These are phyloP conservation scores for Backusella australiensis DNA, from an alignment of 192 early-diverging fungal species.

Conservation along the genomic window DNA sequence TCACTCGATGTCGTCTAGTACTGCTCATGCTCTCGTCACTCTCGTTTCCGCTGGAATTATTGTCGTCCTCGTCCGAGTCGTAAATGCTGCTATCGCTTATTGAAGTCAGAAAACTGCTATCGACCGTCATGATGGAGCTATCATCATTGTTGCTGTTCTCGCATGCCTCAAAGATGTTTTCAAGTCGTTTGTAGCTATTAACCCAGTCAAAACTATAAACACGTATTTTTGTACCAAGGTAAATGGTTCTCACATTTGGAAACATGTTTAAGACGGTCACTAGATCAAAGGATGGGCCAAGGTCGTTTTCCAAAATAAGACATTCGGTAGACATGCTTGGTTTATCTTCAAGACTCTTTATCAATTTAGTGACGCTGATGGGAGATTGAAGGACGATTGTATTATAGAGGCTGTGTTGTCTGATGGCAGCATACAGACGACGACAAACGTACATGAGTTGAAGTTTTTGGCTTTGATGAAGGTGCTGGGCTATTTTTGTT, in stretches of 20 bases:
- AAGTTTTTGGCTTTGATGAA: background rate
- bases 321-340: background rate
- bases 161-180: background rate
- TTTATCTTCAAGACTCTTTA: background rate
- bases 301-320: background rate
- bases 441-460: background rate
- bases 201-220: background rate
- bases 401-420: background rate
- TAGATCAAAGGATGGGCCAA: background rate
- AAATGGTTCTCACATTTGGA: background rate
- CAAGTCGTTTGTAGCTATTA: background rate
- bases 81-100: background rate
- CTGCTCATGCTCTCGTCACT: background rate
- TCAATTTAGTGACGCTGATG: background rate
- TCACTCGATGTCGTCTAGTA: background rate
- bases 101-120: background rate
- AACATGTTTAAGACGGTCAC: background rate
- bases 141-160: background rate
- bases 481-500: background rate
- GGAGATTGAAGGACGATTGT: background rate
- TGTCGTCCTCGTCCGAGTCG: background rate
- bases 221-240: background rate
- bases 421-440: background rate
- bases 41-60: background rate
- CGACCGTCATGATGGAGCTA: background rate